Base-by-base conservation (phyloP, 352 stramenopile species). In the Saprolegnia diclina region DNA sequence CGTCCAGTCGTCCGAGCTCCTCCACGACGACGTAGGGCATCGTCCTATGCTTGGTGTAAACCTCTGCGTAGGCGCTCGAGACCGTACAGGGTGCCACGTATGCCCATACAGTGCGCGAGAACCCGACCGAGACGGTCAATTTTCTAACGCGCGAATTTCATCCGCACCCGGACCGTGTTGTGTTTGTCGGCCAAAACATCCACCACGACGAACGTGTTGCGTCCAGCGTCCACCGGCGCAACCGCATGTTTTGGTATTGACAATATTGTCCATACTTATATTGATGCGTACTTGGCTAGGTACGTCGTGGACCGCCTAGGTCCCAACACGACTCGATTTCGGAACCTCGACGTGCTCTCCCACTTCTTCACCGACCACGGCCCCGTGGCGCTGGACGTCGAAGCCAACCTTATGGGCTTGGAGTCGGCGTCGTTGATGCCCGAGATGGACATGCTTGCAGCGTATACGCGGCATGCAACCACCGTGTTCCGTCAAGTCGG, bases 101-200 rank as follows among this genome's bases (percentile, higher is more conserved):
- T 24, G 52, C 52, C 24, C 52, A 59, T 9, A 59, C 52, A 9
- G 52, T 59, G 52, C 52, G 52, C 11, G 52, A 59, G 35, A 19
- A 16, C 3, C 63, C 63, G 18, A 21, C 21, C 38, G 63, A 69
- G 37, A 69, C 63, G 13, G 63, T 69, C 63, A 69, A 69, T 52
- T 69, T 61, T 26, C 29, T 69, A 1, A 52, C 42, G 18, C 63
- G 63, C 21, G 63, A 69, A 24, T 69, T 61, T 26, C 11, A n/a
- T 21, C 21, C 53, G 18, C 7, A 35, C 1, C 7, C 57, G 19
- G 53, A 61, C 38, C 63, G 63, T 0, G 53, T 69, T 2, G 53
- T 69, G 16, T 69, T 69, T 62, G 44, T 69, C 50, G 63, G 63
- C 18, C 63, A 69, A 69, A 69, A 69, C 26, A 69, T 69, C 37